Base-by-base conservation (phyloP, 1,284 basidiomycete species). In the Calocybe gambosa region DNA sequence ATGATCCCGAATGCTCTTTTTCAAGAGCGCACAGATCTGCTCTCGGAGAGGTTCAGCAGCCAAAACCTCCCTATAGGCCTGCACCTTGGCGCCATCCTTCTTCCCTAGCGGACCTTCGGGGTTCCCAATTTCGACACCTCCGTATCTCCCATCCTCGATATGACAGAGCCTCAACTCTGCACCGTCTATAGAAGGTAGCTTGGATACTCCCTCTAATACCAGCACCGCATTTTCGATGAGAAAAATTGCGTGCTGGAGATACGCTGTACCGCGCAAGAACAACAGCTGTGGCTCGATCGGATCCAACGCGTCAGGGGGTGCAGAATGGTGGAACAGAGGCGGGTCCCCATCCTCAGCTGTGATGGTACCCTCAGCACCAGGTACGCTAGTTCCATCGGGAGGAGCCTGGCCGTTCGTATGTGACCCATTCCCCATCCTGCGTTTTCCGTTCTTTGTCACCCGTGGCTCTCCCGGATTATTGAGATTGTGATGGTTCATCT, bases 231-330 rank as follows among this genome's bases (percentile, higher is more conserved):
- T 67, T 62, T 92, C 89, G 52, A 91, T 81, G 29, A 88, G 65
- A 58, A 74, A 70, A 5, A 88, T 67, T 0, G 85, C 85, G 35
- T 89, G 82, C 53, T 88, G 85, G 2, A 91, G 71, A 61, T 87
- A 82, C 1, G 88, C 78, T 4, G 85, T 80, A 1, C 83, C 89
- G 39, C 89, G 80, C 21, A 89, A 69, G 65, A 92, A 92, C 20
- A 89, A 65, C n/a, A 85, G 66, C 56, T 91, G 89, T 0, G 79
- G 80, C 58, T 91, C 89, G 43, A 91, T 80, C 25, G 85, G 85
- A 47, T 85, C 82, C 0, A 85, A 87, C n/a, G 83, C 82, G 53
- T 82, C 78, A 6, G 82, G 78, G 1, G 78, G 72, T 21, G 78
- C 73, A 10, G 85, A 86, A 1, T 82, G 80, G 58, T 89, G 87